Conservation (phyloP, 2,329 filamentous ascomycete genomes). For the Fusarium vanettenii region DNA sequence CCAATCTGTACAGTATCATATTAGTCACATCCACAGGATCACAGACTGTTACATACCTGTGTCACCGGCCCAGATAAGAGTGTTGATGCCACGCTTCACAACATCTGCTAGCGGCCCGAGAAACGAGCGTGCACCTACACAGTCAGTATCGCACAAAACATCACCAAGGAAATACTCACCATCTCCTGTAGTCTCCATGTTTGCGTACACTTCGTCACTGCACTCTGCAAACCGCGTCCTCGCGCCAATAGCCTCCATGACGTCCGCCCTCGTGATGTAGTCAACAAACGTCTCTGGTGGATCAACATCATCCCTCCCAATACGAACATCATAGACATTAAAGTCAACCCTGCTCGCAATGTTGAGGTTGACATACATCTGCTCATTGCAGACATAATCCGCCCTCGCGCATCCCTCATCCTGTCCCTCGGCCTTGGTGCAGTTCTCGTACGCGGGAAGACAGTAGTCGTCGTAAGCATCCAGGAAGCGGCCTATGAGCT, state of each 20-base stretch:
- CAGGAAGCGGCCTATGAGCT: constrained; percentile 33
- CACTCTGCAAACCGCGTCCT: constrained; percentile 40
- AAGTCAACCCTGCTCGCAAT: constrained; percentile 48
- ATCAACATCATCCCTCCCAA: constrained; percentile 35
- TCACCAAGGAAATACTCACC: constrained; percentile 13
- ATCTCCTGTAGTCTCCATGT: constrained; percentile 39
- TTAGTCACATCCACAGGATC: not conserved
- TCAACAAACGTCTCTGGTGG: constrained; percentile 41
- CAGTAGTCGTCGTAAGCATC: constrained; percentile 46
- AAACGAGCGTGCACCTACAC: constrained; percentile 56
- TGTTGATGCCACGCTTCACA: constrained; percentile 59
- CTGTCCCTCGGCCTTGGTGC: constrained; percentile 36
- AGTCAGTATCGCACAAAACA: constrained; percentile 9
- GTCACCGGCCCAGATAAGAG: constrained; percentile 67
- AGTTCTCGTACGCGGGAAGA: constrained; percentile 37
- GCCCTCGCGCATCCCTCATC: constrained; percentile 44
- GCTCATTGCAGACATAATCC: constrained; percentile 41
- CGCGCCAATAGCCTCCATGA: constrained; percentile 42
- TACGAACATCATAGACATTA: constrained; percentile 60
- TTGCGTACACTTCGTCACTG: constrained; percentile 37
- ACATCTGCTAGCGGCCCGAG: constrained; percentile 56
- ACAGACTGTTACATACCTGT: constrained; percentile 42
- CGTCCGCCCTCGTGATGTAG: constrained; percentile 38
- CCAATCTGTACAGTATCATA: constrained; percentile 54
- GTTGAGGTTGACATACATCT: constrained; percentile 41